Base-by-base conservation (phyloP, 2,329 filamentous ascomycete species). In the Fusarium subtropicale region DNA sequence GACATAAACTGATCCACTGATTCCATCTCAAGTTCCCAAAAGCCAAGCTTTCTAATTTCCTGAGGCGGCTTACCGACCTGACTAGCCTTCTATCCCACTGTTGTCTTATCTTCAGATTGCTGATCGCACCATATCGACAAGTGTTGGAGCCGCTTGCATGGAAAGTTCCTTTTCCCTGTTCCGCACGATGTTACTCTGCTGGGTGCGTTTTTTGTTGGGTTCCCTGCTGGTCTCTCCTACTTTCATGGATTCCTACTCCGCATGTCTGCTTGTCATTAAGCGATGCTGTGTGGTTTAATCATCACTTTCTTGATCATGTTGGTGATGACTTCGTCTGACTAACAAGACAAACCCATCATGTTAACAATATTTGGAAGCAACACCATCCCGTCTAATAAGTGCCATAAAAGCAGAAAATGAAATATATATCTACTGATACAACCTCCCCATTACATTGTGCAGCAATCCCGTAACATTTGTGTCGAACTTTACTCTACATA, bases 101-200 rank as follows among this genome's bases (percentile, higher is more conserved):
- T 7, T 44, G 15, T 44, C 41, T 44, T 44, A 44, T 44, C 41
- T 44, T 44, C 33, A 39, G 33, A 39, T 51, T 26, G 33, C 34
- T 51, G 47, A 39, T 51, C 24, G 15, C 18, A 28, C 16, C 24
- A 39, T 51, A 16, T 28, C 18, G 20, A 26, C 22, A 18, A 36
- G 12, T 26, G 15, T 24, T 28, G 13, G n/a, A 28, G 12, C 18
- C 15, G 33, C 18, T 15, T 38, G 12, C 28, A 11, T 28, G 22
- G n/a, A 36, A 28, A 51, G 22, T 20, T 28, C 47, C 11, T 51
- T 16, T 51, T 28, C 24, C 11, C 24, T 15, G 18, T 24, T 15
- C 31, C 13, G 18, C 31, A 7, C 20, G 33, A 34, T 15, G 12
- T n/a, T 13, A 36, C 46, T 50, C 20, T 34, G 13, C 16, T 15